Conservation (phyloP, 768 basidiomycete species). For the Trametes sanguinea region DNA sequence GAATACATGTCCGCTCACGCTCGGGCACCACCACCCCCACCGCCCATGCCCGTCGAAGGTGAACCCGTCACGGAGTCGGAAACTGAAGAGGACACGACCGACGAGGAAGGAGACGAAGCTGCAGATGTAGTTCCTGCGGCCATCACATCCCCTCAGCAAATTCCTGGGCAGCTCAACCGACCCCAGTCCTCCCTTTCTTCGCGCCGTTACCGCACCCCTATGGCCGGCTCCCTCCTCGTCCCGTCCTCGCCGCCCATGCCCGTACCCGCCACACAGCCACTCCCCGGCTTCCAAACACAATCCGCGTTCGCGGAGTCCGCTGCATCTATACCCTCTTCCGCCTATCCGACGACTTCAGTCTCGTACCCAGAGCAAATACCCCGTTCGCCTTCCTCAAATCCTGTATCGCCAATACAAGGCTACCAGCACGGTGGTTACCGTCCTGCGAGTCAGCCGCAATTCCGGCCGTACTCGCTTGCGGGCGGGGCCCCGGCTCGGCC, state of each 20-base stretch:
- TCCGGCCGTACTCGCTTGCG: slow-evolving; percentile 24
- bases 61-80: slow-evolving; percentile 13
- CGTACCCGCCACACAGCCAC: slow-evolving; percentile 69
- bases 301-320: slow-evolving; percentile 66
- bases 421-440: slow-evolving; percentile 13
- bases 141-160: slow-evolving; percentile 26
- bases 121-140: slow-evolving; percentile 46
- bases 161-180: slow-evolving; percentile 48
- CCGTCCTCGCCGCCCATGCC: slow-evolving; percentile 37
- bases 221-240: slow-evolving; percentile 58
- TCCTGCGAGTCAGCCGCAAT: slow-evolving; percentile 21
- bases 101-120: slow-evolving; percentile 52
- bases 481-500: slow-evolving; percentile 38
- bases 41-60: slow-evolving; percentile 14
- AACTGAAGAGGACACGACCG: slow-evolving; percentile 27
- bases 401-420: not conserved
- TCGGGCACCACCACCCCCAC: slow-evolving; percentile 22
- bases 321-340: slow-evolving; percentile 40
- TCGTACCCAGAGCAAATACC: slow-evolving; percentile 22
- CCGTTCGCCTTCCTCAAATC: slow-evolving; percentile 22
- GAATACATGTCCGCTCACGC: slow-evolving; percentile 10
- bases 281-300: slow-evolving; percentile 67
- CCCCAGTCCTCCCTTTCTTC: slow-evolving; percentile 81
- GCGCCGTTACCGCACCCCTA: slow-evolving; percentile 76
- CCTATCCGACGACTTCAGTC: slow-evolving; percentile 34